phyloP scores from a whole-genome alignment of 306 rosid genomes.

The Hippophae tibetana region DNA sequence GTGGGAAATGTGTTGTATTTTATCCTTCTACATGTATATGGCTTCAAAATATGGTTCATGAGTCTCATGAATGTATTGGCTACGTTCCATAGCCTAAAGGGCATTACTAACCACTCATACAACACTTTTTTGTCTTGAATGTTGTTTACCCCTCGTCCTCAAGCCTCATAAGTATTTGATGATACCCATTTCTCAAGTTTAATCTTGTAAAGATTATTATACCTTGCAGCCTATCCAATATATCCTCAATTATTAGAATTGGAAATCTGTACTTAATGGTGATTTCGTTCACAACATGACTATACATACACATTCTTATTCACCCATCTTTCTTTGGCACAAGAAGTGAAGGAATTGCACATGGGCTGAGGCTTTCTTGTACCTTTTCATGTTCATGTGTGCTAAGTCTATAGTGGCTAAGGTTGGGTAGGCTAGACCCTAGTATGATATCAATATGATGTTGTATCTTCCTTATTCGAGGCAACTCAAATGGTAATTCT shows the following conservation, averaged over 20 bases:
- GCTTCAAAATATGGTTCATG: background rate
- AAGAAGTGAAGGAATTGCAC: background rate
- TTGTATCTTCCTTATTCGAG: background rate
- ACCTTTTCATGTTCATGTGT: background rate
- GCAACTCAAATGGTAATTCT: background rate
- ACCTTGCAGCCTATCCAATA: background rate
- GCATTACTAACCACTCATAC: background rate
- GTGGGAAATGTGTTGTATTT: background rate
- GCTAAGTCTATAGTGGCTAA: background rate
- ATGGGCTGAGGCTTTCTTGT: background rate
- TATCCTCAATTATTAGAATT: background rate
- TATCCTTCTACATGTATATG: background rate
- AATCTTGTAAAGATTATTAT: background rate
- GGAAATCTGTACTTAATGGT: background rate
- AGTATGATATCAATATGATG: background rate
- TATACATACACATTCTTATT: background rate
- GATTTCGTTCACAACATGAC: background rate
- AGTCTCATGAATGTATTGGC: background rate
- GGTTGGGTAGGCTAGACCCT: background rate
- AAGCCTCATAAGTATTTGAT: background rate
- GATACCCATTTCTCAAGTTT: background rate
- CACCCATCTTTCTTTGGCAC: background rate
- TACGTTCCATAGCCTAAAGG: background rate
- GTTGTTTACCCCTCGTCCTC: background rate
- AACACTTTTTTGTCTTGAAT: background rate